Conservation (phyloP, 352 stramenopile genomes). For the Phytopythium aichiense region DNA sequence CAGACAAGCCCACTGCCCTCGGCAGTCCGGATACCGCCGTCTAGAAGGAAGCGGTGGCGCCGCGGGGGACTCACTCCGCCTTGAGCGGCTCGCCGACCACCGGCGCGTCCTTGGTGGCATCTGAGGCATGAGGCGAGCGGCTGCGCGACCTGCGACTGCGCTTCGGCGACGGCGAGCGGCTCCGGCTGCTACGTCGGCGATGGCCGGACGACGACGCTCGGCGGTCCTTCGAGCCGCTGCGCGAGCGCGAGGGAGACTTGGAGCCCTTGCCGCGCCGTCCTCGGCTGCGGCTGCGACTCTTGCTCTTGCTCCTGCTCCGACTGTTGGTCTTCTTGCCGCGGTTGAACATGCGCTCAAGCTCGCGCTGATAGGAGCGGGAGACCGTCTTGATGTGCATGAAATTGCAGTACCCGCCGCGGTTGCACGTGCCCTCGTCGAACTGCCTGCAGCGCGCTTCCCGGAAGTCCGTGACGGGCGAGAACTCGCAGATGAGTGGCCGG, state of each 20-base stretch:
- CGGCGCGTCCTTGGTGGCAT: background rate
- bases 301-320: slow-evolving; percentile 38
- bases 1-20: background rate
- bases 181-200: slow-evolving; percentile 40
- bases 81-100: background rate
- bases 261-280: slow-evolving; percentile 34
- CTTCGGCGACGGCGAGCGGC: slow-evolving; percentile 35
- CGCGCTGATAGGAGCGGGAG: slow-evolving; percentile 72
- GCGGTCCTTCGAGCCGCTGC: slow-evolving; percentile 35
- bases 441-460: slow-evolving; percentile 96
- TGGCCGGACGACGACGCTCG: slow-evolving; percentile 22
- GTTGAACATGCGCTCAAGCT: slow-evolving; percentile 87
- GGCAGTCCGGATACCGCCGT: background rate
- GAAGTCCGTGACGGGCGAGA: slow-evolving; percentile 99
- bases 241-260: slow-evolving; percentile 36
- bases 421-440: slow-evolving; percentile 98
- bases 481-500: slow-evolving; percentile 95
- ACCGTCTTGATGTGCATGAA: slow-evolving; percentile 99
- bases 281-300: slow-evolving; percentile 40
- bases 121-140: slow-evolving; percentile 21
- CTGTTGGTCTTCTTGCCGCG: slow-evolving; percentile 50
- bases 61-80: background rate
- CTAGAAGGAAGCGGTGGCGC: background rate
- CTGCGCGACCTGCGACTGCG: slow-evolving; percentile 55
- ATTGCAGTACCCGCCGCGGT: slow-evolving; percentile 98